Conservation (phyloP, 768 basidiomycete species). For the Amylocystis lapponica region DNA sequence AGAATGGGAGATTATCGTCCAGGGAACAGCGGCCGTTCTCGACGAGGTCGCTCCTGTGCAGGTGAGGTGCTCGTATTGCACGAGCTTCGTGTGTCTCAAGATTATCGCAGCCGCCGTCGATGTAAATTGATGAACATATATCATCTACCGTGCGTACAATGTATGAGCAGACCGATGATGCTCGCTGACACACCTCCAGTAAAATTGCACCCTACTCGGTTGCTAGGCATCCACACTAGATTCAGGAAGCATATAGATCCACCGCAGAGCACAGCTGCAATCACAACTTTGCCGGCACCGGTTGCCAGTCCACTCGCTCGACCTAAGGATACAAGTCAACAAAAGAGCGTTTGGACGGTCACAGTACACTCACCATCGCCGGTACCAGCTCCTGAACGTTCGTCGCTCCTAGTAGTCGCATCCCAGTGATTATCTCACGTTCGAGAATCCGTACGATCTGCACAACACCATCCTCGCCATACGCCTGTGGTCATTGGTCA, state of each 20-base stretch:
- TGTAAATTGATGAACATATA: no score
- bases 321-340: slow-evolving; percentile 15
- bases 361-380: slow-evolving; percentile 52
- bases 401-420: slow-evolving; percentile 71
- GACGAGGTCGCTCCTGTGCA: slow-evolving; percentile 38
- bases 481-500: slow-evolving; percentile 43
- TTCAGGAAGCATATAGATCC: background rate
- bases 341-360: background rate
- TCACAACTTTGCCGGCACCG: slow-evolving; percentile 17
- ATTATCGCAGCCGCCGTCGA: background rate
- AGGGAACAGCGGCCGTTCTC: slow-evolving; percentile 70
- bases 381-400: slow-evolving; percentile 62
- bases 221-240: no score
- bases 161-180: no score
- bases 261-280: background rate
- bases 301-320: slow-evolving; percentile 61
- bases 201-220: no score
- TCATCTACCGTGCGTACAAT: no score
- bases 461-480: slow-evolving; percentile 65
- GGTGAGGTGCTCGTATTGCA: slow-evolving; percentile 1
- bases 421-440: slow-evolving; percentile 70
- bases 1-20: slow-evolving; percentile 90
- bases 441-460: slow-evolving; percentile 64
- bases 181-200: no score
- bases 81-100: background rate